Conservation (phyloP, 169 alveolate genomes). For the Plasmodium relictum region DNA sequence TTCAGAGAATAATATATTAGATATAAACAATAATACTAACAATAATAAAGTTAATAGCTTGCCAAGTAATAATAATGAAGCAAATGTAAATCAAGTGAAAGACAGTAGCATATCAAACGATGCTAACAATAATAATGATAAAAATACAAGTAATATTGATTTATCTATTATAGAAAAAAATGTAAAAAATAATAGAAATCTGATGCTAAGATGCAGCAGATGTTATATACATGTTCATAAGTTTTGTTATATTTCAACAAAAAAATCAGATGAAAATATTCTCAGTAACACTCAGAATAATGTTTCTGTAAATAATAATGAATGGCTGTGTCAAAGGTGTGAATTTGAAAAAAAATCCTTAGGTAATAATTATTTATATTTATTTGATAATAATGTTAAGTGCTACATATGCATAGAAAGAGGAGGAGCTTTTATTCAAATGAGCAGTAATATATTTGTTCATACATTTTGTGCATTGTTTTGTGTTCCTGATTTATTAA, state of each 20-base stretch:
- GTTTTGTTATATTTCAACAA: constrained; percentile 61
- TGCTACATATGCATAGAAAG: constrained; percentile 75
- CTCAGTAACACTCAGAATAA: constrained; percentile 11
- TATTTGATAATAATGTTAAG: constrained; percentile 45
- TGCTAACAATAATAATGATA: background rate
- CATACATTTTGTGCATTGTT: constrained; percentile 71
- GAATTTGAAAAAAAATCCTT: constrained; percentile 64
- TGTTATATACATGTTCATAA: constrained; percentile 75
- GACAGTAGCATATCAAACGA: background rate
- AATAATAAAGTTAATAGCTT: background rate
- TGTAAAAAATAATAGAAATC: constrained; percentile 28
- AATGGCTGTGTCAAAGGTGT: constrained; percentile 76
- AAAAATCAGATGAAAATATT: constrained; percentile 42
- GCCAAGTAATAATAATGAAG: background rate
- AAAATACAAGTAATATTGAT: background rate
- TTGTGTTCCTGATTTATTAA: constrained; percentile 64
- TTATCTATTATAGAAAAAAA: constrained; percentile 30
- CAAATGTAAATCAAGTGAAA: background rate
- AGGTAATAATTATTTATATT: constrained; percentile 56
- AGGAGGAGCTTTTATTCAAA: constrained; percentile 74
- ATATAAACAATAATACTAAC: background rate
- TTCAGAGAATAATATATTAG: background rate
- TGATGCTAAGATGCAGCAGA: constrained; percentile 55
- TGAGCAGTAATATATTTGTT: constrained; percentile 29
- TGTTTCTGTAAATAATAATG: constrained; percentile 22